Percentiles rank a stretch among this genome's conserved stretches.
These are phyloP conservation scores for Clavariopsis aquatica DNA, from an alignment of 495 filamentous ascomycete genomes.

Conservation along the genomic window DNA sequence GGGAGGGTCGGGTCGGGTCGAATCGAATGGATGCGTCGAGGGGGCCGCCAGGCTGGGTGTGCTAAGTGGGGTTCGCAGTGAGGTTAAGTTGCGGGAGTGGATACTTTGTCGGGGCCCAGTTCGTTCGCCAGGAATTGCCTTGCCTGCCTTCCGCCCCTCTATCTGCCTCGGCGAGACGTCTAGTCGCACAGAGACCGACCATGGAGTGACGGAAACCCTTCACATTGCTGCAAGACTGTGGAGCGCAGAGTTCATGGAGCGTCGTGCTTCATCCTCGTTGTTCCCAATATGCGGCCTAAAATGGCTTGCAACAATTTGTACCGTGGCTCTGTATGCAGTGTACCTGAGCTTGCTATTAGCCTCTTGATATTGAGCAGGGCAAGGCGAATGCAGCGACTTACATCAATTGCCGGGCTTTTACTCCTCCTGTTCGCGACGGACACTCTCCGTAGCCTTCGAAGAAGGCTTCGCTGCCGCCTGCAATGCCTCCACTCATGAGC, in stretches of 20 bases:
- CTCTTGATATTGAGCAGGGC: constrained; percentile 2
- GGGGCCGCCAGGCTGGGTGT: no score
- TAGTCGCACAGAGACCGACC: no score
- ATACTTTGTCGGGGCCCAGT: no score
- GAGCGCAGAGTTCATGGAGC: constrained; percentile 42
- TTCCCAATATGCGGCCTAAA: constrained; percentile 41
- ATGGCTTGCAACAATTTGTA: constrained; percentile 41
- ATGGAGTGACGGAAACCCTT: not conserved
- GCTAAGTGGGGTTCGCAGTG: no score
- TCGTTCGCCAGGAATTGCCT: no score
- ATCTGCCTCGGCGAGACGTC: no score
- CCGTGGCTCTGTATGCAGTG: constrained; percentile 41
- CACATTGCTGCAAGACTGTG: constrained; percentile 38
- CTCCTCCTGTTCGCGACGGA: constrained; percentile 34
- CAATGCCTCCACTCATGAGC: constrained; percentile 55
- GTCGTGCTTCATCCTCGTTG: constrained; percentile 43
- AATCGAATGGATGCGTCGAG: no score
- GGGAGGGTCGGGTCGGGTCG: no score
- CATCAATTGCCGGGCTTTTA: constrained; percentile 42
- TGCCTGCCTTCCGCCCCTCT: no score
- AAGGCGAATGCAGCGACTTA: constrained; percentile 56
- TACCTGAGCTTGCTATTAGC: constrained; percentile 55
- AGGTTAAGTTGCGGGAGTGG: no score
- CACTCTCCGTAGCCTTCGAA: constrained; percentile 48
- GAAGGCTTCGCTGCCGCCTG: constrained; percentile 50